A percentile compares a stretch with the other conserved stretches of the same genome.
Conservation (phyloP, 371 early-diverging fungal species). For the Rhizomucor miehei region DNA sequence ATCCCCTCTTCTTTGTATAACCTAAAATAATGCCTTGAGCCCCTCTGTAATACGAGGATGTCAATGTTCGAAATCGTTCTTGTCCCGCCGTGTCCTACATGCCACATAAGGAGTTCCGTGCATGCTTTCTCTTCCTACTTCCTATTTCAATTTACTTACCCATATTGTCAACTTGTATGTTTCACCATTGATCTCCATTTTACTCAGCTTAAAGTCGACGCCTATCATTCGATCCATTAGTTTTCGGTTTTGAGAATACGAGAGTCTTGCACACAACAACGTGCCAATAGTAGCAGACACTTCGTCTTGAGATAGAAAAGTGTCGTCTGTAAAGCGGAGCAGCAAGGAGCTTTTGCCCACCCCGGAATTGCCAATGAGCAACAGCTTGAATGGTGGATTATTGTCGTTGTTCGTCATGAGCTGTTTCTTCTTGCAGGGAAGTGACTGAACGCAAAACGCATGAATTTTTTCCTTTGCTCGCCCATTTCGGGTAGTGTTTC, state of each 20-base stretch:
- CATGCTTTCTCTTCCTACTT: too few relatives aligned
- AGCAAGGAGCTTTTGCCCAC: constrained; percentile 98
- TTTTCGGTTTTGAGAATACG: background rate
- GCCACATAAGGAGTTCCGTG: background rate
- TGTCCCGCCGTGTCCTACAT: constrained; percentile 99
- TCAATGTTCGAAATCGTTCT: constrained; percentile 99
- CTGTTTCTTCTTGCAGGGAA: too few relatives aligned
- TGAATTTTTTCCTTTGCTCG: too few relatives aligned
- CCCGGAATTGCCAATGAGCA: constrained; percentile 98
- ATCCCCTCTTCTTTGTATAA: constrained; percentile 9
- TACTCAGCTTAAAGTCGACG: constrained; percentile 99
- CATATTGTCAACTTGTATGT: constrained; percentile 98
- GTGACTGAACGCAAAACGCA: background rate
- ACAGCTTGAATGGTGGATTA: constrained; percentile 88
- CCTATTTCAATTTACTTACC: too few relatives aligned
- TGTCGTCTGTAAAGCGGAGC: constrained; percentile 95
- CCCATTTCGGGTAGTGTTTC: too few relatives aligned
- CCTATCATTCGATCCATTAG: constrained; percentile 45
- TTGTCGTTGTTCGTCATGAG: constrained; percentile 3
- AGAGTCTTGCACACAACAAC: background rate
- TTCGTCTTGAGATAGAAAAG: constrained; percentile 91
- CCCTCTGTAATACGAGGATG: constrained; percentile 97
- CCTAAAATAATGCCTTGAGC: constrained; percentile 98
- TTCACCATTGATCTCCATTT: constrained; percentile 82
- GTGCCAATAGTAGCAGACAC: constrained; percentile 90